These are phyloP conservation scores for Oryza glumipatula DNA, from an alignment of 176 grass and related monocot species.

Conservation along the genomic window DNA sequence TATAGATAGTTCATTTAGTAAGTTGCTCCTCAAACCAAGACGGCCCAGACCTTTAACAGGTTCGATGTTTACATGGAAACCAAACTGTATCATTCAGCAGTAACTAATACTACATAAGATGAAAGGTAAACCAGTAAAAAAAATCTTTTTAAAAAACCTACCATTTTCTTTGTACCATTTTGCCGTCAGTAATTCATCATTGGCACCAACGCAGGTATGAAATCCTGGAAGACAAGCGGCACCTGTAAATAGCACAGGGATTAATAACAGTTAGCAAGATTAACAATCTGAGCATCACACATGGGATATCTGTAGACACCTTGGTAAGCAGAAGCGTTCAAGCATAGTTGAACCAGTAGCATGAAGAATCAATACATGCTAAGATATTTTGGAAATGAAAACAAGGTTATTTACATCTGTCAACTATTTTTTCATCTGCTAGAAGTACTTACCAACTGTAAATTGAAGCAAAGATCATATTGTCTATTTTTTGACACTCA, in stretches of 20 bases:
- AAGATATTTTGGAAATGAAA: background rate
- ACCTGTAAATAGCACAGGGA: constrained; percentile 42
- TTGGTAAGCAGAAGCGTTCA: background rate
- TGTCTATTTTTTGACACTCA: background rate
- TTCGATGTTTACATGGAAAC: constrained; percentile 2
- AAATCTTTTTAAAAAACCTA: constrained; percentile 41
- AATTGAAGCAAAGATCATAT: background rate
- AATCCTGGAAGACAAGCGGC: constrained; percentile 84
- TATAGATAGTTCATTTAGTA: background rate
- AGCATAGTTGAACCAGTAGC: constrained; percentile 10
- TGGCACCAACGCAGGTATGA: constrained; percentile 90
- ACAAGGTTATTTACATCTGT: background rate
- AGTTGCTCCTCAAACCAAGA: background rate
- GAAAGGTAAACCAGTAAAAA: background rate
- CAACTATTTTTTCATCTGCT: background rate
- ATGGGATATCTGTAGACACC: background rate
- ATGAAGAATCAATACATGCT: constrained; percentile 7
- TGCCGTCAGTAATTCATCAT: constrained; percentile 73
- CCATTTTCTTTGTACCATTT: constrained; percentile 97
- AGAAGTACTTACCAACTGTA: background rate
- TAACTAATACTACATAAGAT: constrained; percentile 17
- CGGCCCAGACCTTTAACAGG: background rate
- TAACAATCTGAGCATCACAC: background rate
- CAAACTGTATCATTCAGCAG: constrained; percentile 5
- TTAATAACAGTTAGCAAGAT: background rate